Base-by-base conservation (phyloP, 352 stramenopile species). In the Thraustotheca clavata region DNA sequence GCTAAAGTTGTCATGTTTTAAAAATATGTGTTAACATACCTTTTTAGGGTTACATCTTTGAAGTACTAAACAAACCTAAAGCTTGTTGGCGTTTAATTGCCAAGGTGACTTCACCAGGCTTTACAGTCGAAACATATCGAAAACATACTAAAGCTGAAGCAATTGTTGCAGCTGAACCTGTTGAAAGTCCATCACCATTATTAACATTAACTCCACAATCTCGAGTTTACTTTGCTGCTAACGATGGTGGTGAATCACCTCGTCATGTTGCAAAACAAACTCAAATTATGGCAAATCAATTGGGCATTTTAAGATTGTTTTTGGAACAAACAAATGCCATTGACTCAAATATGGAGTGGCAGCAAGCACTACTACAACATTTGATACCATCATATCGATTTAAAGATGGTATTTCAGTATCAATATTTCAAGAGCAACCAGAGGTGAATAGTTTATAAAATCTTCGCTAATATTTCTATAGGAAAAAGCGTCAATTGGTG, bases 1-100 rank as follows among this genome's bases (percentile, higher is more conserved):
- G 74, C 82, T 35, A 72, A 74, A 31, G 57, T 65, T 9, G 9
- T 7, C 24, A 9, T 52, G 43, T 31, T 26, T 14, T 29, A 6
- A 14, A 22, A 50, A 6, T 52, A 31, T 11, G 34, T 14, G 8
- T 31, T 18, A 50, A 6, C 43, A 52, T 26, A 2, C 1, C n/a
- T n/a, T 24, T 43, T 43, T 18, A 52, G 43, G 43, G 16, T 9
- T 52, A 52, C 43, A 24, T 52, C 11, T 52, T 52, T 52, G 43
- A 52, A 1, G n/a, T 52, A 14, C 34, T 31, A 11, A 1, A 24
- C n/a, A n/a, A n/a, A n/a, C n/a, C n/a, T n/a, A n/a, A n/a, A 2
- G n/a, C n/a, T 1, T 3, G 24, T 24, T 52, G 43, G 43, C 43
- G 43, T 14, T 9, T 52, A 9, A 31, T 52, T 24, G 43, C 43